Conservation (phyloP, 2,329 filamentous ascomycete genomes). For the Exophiala oligosperma region DNA sequence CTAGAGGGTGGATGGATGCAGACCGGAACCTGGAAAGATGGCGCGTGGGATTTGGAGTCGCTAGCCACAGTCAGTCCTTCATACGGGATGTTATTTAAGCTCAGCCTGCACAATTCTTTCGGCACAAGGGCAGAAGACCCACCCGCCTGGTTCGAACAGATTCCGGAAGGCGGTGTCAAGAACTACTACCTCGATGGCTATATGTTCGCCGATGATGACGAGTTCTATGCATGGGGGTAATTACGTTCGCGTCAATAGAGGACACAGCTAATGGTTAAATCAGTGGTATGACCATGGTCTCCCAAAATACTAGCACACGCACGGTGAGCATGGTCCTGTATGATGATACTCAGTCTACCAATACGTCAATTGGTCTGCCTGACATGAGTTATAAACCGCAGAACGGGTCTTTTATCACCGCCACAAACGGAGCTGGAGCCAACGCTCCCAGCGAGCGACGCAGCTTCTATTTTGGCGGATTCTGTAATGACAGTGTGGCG, state of each 20-base stretch:
- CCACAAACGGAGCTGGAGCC: too few species aligned
- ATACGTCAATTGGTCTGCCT: slow-evolving; percentile 56
- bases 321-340: slow-evolving; percentile 11
- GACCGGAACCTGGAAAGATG: slow-evolving; percentile 6
- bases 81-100: slow-evolving; percentile 54
- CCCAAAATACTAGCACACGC: neutral
- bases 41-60: slow-evolving; percentile 2
- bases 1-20: slow-evolving; percentile 12
- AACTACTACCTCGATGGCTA: slow-evolving; percentile 62
- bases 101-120: slow-evolving; percentile 62
- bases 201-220: slow-evolving; percentile 64
- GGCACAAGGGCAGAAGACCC: slow-evolving; percentile 53
- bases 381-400: too few species aligned
- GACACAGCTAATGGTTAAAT: slow-evolving; percentile 58
- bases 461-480: slow-evolving; percentile 69
- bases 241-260: neutral
- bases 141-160: slow-evolving; percentile 52
- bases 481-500: slow-evolving; percentile 48
- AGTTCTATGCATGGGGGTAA: slow-evolving; percentile 63
- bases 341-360: slow-evolving; percentile 40
- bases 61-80: slow-evolving; percentile 47
- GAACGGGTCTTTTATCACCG: too few species aligned
- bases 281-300: slow-evolving; percentile 6
- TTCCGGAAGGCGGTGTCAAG: slow-evolving; percentile 46
- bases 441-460: slow-evolving; percentile 50